Evolutionary conservation across 108 stramenopile species (phyloP).

Genomic region (Chaetoceros tenuissimus): DNA sequence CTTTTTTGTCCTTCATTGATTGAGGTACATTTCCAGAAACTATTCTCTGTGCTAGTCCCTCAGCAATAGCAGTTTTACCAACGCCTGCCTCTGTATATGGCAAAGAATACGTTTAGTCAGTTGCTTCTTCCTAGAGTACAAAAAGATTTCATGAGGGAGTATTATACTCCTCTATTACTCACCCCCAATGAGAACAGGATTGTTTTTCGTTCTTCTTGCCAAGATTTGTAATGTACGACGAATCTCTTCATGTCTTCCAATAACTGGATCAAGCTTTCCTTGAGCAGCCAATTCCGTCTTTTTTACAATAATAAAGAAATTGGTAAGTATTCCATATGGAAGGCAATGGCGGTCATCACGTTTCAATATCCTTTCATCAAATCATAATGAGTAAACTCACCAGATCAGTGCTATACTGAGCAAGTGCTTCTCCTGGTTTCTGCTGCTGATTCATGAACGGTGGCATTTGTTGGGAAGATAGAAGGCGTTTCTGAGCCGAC

Average conservation of each 20-base stretch:
- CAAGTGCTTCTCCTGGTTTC: not conserved
- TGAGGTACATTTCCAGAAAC: conserved; percentile 61
- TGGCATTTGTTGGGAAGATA: not conserved
- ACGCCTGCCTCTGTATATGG: conserved; percentile 9
- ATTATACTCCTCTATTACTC: too few species aligned
- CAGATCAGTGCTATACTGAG: not conserved
- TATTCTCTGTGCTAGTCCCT: conserved; percentile 76
- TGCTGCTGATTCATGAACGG: not conserved
- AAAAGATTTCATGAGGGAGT: too few species aligned
- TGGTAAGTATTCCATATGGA: too few species aligned
- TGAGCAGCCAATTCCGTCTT: conserved; percentile 44
- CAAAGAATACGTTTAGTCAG: not conserved
- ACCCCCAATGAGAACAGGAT: conserved; percentile 92
- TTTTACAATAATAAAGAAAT: too few species aligned
- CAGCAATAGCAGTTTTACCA: conserved; percentile 66
- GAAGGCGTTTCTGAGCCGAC: too few species aligned
- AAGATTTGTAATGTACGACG: conserved; percentile 88
- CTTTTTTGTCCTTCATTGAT: conserved; percentile 63
- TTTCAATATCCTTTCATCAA: too few species aligned
- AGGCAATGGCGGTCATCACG: too few species aligned
- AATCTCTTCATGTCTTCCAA: conserved; percentile 95
- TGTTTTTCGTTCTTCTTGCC: conserved; percentile 89
- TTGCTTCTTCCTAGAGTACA: not conserved
- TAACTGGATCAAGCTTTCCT: conserved; percentile 93
- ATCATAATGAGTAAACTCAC: too few species aligned